Percentiles rank a stretch among this genome's conserved stretches.
These are phyloP conservation scores for Microcos paniculata DNA, from an alignment of 345 rosid genomes.

Conservation along the genomic window DNA sequence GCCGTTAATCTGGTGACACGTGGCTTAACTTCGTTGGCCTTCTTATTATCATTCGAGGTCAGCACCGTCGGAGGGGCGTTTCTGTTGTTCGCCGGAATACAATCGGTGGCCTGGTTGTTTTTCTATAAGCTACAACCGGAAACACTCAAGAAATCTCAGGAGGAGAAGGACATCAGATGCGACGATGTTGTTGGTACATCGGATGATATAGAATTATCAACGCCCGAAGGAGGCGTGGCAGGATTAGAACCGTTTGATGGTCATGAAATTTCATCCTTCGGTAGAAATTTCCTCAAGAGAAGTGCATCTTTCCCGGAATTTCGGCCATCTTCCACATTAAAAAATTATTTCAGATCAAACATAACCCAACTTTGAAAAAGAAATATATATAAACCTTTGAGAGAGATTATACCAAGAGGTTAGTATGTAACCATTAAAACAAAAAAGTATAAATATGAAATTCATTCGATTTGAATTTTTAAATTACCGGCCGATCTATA, in stretches of 20 bases:
- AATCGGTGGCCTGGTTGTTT: neutral
- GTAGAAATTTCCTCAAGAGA: too few relatives aligned
- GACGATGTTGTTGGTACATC: too few relatives aligned
- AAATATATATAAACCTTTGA: too few relatives aligned
- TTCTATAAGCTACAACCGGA: neutral
- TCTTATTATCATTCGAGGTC: neutral
- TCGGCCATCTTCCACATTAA: neutral
- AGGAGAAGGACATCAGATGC: neutral
- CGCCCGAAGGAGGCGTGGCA: too few relatives aligned
- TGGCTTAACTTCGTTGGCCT: neutral
- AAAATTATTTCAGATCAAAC: neutral
- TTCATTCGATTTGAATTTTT: too few relatives aligned
- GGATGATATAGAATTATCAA: too few relatives aligned
- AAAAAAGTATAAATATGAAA: too few relatives aligned
- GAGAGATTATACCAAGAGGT: too few relatives aligned
- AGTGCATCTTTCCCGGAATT: neutral
- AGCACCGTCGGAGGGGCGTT: conserved; percentile 7
- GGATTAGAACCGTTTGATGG: too few relatives aligned
- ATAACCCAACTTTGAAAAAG: neutral
- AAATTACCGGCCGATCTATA: too few relatives aligned
- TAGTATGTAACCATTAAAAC: too few relatives aligned
- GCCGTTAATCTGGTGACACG: neutral
- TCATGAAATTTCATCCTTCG: too few relatives aligned
- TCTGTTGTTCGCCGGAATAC: neutral
- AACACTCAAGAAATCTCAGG: neutral